Evolutionary conservation across 352 stramenopile species (phyloP).

Genomic region (Phytophthora niederhauseri): DNA sequence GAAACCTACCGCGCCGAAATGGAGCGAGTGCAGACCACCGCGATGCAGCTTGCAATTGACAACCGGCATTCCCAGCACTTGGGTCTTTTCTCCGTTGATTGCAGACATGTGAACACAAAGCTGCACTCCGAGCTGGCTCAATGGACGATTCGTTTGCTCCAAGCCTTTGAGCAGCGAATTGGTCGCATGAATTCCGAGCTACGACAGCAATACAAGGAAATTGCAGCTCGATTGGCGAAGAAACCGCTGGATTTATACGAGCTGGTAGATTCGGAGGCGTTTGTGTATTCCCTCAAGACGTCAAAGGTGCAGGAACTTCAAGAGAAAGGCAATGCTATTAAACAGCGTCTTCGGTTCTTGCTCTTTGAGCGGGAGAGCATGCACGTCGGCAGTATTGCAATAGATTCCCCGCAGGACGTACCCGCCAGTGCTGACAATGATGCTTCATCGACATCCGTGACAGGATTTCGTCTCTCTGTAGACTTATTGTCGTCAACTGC

Average conservation of each 20-base stretch:
- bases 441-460: neutral
- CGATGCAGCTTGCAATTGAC: conserved; percentile 28
- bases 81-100: conserved; percentile 60
- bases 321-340: conserved; percentile 47
- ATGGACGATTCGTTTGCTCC: conserved; percentile 51
- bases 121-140: conserved; percentile 45
- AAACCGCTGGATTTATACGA: conserved; percentile 77
- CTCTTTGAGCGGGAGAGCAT: conserved; percentile 62
- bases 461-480: conserved; percentile 28
- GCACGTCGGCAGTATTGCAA: conserved; percentile 28
- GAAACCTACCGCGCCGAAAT: conserved; percentile 39
- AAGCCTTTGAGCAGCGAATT: conserved; percentile 59
- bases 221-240: conserved; percentile 60
- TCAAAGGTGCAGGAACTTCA: conserved; percentile 55
- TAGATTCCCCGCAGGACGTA: conserved; percentile 4
- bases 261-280: conserved; percentile 68
- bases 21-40: conserved; percentile 31
- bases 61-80: conserved; percentile 35
- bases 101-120: conserved; percentile 45
- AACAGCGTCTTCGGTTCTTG: conserved; percentile 67
- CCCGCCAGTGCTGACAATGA: neutral
- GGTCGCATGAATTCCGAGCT: conserved; percentile 56
- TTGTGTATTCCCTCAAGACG: conserved; percentile 53
- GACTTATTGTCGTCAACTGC: conserved; percentile 64
- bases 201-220: conserved; percentile 77